phyloP scores from a whole-genome alignment of 176 grass and related monocot genomes.

The Cenchrus fungigraminus region DNA sequence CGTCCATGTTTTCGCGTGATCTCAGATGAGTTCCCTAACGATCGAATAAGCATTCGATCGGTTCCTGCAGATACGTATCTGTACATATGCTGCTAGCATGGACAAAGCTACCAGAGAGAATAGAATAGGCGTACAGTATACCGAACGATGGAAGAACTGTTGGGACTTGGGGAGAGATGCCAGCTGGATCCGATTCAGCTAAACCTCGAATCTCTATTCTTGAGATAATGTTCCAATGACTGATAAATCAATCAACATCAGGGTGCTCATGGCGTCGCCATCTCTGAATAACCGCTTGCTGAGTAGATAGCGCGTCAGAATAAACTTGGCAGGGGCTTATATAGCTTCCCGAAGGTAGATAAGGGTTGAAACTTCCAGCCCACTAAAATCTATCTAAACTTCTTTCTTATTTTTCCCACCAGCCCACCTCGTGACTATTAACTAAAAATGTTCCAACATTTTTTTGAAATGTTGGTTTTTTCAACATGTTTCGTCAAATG shows the following conservation, averaged over 20 bases:
- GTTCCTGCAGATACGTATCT: neutral
- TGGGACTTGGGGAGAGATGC: neutral
- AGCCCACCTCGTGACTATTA: no score
- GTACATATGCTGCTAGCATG: conserved; percentile 18
- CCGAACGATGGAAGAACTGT: neutral
- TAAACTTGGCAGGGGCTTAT: neutral
- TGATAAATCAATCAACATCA: neutral
- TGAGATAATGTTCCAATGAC: neutral
- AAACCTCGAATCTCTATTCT: neutral
- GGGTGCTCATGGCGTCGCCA: neutral
- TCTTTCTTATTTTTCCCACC: no score
- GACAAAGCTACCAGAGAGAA: neutral
- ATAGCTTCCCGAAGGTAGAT: no score
- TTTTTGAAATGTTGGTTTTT: no score
- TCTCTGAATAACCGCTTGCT: neutral
- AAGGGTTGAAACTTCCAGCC: no score
- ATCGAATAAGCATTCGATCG: neutral
- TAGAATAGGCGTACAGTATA: neutral
- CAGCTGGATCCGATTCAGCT: neutral
- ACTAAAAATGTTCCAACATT: no score
- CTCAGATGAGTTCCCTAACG: neutral
- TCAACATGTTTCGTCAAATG: no score
- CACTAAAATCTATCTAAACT: no score
- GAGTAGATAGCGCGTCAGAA: neutral
- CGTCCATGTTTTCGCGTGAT: conserved; percentile 4